Evolutionary conservation across 164 flowering plant genomes (phyloP), one percentile per base, ranked within the genome.

Genomic region (Litsea cubeba): DNA sequence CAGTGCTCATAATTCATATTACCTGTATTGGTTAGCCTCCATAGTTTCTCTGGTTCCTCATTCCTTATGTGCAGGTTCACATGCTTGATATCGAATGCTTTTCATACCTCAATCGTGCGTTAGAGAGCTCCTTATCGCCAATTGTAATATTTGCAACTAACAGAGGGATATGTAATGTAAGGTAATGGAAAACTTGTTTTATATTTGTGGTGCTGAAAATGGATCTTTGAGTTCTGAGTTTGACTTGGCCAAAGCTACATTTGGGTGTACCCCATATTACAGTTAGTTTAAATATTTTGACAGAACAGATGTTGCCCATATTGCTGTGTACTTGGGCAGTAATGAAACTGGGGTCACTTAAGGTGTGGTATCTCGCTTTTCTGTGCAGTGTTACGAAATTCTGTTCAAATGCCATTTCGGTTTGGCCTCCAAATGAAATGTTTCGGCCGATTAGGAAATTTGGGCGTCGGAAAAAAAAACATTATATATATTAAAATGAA

Each of bases 31-130:
- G 24, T 74, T 68, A 26, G 58, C 18, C 57, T 18, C 25, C 3
- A 20, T 58, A 51, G 40, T 51, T 51, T 35, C 40, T 69, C 22
- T 62, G 46, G 24, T 85, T 82, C 84, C 35, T 35, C 49, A 26
- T 68, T 23, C 72, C 46, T 60, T 40, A 50, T 51, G 88, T 91
- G 51, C 86, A 94, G 98, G 98, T 95, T 26, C 97, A 93, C 79
- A 92, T 93, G 99, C 89, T 95, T 74, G 99, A 95, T 79, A 88
- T 95, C 83, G 97, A 93, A 84, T 95, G 99, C 73, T 95, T 95
- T 84, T 93, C 98, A 7, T 95, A 93, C 81, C 77, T 95, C 76
- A 92, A 93, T 74, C 92, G 98, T 72, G 98, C 99, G 71, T 79
- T 95, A 72, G 99, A 95, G 82, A 91, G 98, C 82, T 90, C 97